A percentile compares a stretch with the other conserved stretches of the same genome.
Evolutionary conservation across 2,329 filamentous ascomycete species (phyloP).

Genomic region (Penicillium sp.): DNA sequence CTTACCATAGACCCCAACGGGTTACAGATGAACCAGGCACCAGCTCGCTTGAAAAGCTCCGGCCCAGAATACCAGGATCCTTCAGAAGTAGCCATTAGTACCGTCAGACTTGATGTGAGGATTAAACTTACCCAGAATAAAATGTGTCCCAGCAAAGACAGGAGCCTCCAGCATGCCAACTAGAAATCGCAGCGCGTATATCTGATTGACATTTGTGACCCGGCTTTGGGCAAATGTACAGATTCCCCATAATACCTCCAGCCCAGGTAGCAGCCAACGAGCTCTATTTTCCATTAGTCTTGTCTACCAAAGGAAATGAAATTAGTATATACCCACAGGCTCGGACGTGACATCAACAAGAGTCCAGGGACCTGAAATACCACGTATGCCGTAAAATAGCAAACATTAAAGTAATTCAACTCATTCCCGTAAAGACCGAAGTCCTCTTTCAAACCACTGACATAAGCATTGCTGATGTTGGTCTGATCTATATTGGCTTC

Average conservation of each 20-base stretch:
- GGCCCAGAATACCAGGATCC: conserved; percentile 49
- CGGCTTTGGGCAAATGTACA: conserved; percentile 40
- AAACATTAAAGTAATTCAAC: conserved; percentile 38
- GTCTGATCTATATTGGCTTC: conserved; percentile 28
- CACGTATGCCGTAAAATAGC: conserved; percentile 36
- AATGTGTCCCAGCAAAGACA: conserved; percentile 39
- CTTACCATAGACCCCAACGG: conserved; percentile 61
- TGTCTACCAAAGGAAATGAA: neutral
- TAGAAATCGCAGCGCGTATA: conserved; percentile 40
- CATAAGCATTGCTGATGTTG: conserved; percentile 41
- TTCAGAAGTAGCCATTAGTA: conserved; percentile 4
- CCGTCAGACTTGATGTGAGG: neutral
- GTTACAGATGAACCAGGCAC: conserved; percentile 59
- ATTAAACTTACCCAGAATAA: conserved; percentile 32
- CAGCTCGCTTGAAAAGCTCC: conserved; percentile 59
- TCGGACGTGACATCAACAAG: conserved; percentile 35
- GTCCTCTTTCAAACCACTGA: conserved; percentile 38
- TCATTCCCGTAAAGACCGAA: conserved; percentile 36
- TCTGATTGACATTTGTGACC: conserved; percentile 36
- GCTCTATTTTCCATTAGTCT: conserved; percentile 17
- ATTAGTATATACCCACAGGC: conserved; percentile 21
- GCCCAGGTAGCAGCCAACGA: conserved; percentile 34
- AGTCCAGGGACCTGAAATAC: conserved; percentile 37
- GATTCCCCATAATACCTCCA: conserved; percentile 41
- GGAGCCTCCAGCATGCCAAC: conserved; percentile 40